These are phyloP conservation scores for Boletus rubroflammeus DNA, from an alignment of 768 basidiomycete genomes.

Conservation along the genomic window DNA sequence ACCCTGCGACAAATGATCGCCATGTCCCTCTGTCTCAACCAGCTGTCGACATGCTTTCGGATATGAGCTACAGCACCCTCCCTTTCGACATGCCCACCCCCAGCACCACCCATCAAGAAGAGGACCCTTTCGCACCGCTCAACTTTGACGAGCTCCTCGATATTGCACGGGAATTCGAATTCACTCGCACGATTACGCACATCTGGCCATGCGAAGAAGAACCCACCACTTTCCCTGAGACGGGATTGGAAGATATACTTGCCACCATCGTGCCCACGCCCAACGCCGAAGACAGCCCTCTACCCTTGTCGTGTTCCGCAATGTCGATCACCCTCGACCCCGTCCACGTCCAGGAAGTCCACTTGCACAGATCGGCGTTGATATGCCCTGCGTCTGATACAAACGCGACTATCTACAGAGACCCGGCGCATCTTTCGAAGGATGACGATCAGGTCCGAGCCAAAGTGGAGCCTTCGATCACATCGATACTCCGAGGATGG, in stretches of 20 bases:
- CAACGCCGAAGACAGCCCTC: conserved; percentile 3
- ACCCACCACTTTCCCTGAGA: conserved; percentile 1
- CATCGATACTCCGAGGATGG: conserved; percentile 23
- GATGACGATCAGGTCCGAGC: conserved; percentile 1
- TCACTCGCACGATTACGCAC: conserved; percentile 20
- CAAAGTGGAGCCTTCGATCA: neutral
- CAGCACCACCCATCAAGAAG: neutral
- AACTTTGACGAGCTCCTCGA: conserved; percentile 29
- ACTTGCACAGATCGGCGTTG: neutral
- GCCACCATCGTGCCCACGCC: conserved; percentile 5
- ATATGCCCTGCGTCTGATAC: neutral
- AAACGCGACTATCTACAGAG: neutral
- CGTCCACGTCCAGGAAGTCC: neutral
- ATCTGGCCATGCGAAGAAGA: conserved; percentile 20
- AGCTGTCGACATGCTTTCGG: conserved; percentile 26
- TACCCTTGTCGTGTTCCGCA: neutral
- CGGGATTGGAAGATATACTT: conserved; percentile 19
- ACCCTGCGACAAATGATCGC: no score
- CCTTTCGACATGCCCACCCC: conserved; percentile 3
- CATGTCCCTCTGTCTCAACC: neutral
- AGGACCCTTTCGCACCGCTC: conserved; percentile 10
- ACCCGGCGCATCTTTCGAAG: neutral
- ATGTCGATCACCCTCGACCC: neutral
- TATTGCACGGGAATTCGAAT: conserved; percentile 29
- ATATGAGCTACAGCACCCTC: conserved; percentile 1